A percentile compares a stretch with the other conserved stretches of the same genome.
Conservation (phyloP, 495 filamentous ascomycete genomes). For the Talaromyces adpressus region DNA sequence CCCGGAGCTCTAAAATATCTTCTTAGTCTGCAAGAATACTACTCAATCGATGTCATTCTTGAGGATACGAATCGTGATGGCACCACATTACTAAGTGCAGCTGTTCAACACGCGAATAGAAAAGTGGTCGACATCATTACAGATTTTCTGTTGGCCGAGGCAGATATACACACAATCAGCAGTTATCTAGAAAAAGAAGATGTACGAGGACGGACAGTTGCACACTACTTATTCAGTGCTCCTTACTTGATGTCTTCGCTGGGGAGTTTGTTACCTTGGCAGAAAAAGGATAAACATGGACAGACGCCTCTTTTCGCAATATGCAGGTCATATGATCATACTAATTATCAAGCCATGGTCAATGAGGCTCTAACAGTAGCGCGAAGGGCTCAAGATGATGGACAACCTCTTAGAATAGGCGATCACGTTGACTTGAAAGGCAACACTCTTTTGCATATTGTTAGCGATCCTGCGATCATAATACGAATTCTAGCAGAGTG, state of each 20-base stretch:
- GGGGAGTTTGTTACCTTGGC: conserved; percentile 77
- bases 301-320: conserved; percentile 94
- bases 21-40: conserved; percentile 67
- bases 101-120: conserved; percentile 79
- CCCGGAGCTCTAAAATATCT: conserved; percentile 68
- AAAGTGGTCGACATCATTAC: conserved; percentile 70
- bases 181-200: conserved; percentile 72
- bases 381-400: conserved; percentile 66
- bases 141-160: conserved; percentile 51
- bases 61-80: conserved; percentile 83
- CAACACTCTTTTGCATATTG: conserved; percentile 89
- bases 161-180: conserved; percentile 43
- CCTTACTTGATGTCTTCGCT: conserved; percentile 71
- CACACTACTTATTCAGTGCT: conserved; percentile 93
- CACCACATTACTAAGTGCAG: conserved; percentile 84
- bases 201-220: conserved; percentile 76
- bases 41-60: conserved; percentile 57
- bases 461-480: conserved; percentile 76
- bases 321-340: conserved; percentile 91
- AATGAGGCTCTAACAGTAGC: conserved; percentile 69
- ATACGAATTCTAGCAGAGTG: conserved; percentile 68
- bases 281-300: conserved; percentile 86
- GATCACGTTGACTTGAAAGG: conserved; percentile 90
- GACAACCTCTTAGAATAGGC: conserved; percentile 76
- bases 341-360: conserved; percentile 80